Evolutionary conservation across 2,329 filamentous ascomycete species (phyloP).

Genomic region (Clarireedia paspali): DNA sequence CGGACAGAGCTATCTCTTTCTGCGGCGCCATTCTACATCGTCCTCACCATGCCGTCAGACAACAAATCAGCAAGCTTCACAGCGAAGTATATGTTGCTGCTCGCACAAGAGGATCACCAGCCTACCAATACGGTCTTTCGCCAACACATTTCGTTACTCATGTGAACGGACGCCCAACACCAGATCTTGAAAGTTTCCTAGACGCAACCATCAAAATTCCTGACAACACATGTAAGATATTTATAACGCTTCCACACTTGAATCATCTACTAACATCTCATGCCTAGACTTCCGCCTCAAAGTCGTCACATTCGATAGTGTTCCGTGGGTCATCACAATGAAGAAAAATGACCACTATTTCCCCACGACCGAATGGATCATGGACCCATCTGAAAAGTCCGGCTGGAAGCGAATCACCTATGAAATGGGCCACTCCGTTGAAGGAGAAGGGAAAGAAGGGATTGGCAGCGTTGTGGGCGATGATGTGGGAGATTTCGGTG

Average conservation of each 20-base stretch:
- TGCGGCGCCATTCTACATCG: conserved; percentile 90
- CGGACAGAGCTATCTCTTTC: conserved; percentile 84
- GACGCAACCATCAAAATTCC: conserved; percentile 77
- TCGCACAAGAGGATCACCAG: conserved; percentile 71
- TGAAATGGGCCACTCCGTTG: conserved; percentile 44
- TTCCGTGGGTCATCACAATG: conserved; percentile 99
- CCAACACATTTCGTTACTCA: conserved; percentile 97
- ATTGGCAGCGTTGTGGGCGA: conserved; percentile 22
- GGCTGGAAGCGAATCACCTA: conserved; percentile 59
- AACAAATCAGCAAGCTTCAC: conserved; percentile 94
- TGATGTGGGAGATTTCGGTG: conserved; percentile 24
- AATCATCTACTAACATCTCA: conserved; percentile 10
- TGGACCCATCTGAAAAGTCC: conserved; percentile 49
- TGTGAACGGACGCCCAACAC: conserved; percentile 82
- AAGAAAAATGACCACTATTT: conserved; percentile 99
- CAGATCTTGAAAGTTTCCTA: conserved; percentile 74
- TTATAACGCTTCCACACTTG: neutral
- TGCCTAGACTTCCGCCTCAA: conserved; percentile 78
- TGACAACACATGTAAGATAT: conserved; percentile 75
- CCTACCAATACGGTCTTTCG: conserved; percentile 84
- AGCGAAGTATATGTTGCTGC: conserved; percentile 95
- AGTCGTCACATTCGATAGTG: conserved; percentile 97
- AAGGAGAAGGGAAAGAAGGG: conserved; percentile 42
- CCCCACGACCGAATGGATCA: conserved; percentile 63
- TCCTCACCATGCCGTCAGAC: conserved; percentile 90